A percentile compares a stretch with the other conserved stretches of the same genome.
phyloP scores from a whole-genome alignment of 352 stramenopile species.

The Pythium plurisporium region DNA sequence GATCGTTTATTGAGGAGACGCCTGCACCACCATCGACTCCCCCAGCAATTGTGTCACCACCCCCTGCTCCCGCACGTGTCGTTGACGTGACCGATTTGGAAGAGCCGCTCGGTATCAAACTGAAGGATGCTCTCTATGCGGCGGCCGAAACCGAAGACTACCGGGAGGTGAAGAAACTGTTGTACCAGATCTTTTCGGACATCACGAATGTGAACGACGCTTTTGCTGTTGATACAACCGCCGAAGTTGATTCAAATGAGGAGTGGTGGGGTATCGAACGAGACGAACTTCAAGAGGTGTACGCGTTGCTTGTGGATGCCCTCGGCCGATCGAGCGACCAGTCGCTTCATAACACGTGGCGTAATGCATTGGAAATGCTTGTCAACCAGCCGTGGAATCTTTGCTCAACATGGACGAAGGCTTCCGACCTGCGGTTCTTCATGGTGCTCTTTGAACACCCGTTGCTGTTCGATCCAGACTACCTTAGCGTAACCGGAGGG shows the following conservation, averaged over 20 bases:
- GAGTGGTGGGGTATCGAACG: slow-evolving; percentile 58
- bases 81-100: not conserved
- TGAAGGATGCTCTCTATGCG: slow-evolving; percentile 38
- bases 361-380: slow-evolving; percentile 61
- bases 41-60: not conserved
- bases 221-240: slow-evolving; percentile 18
- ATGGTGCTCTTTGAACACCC: slow-evolving; percentile 72
- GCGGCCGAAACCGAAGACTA: slow-evolving; percentile 43
- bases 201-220: slow-evolving; percentile 44
- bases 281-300: slow-evolving; percentile 37
- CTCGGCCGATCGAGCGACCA: slow-evolving; percentile 32
- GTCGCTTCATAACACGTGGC: slow-evolving; percentile 62
- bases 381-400: slow-evolving; percentile 74
- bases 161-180: slow-evolving; percentile 46
- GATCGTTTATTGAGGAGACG: slow-evolving; percentile 17
- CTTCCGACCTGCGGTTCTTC: slow-evolving; percentile 50
- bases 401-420: slow-evolving; percentile 60
- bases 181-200: slow-evolving; percentile 74
- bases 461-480: slow-evolving; percentile 73
- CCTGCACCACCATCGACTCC: not conserved
- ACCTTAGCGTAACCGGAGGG: slow-evolving; percentile 61
- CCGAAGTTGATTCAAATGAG: slow-evolving; percentile 13
- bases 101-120: slow-evolving; percentile 33
- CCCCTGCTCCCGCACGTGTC: slow-evolving; percentile 4
- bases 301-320: slow-evolving; percentile 35